Evolutionary conservation across 1,284 basidiomycete genomes (phyloP).

Genomic region (Wallemia mellicola): DNA sequence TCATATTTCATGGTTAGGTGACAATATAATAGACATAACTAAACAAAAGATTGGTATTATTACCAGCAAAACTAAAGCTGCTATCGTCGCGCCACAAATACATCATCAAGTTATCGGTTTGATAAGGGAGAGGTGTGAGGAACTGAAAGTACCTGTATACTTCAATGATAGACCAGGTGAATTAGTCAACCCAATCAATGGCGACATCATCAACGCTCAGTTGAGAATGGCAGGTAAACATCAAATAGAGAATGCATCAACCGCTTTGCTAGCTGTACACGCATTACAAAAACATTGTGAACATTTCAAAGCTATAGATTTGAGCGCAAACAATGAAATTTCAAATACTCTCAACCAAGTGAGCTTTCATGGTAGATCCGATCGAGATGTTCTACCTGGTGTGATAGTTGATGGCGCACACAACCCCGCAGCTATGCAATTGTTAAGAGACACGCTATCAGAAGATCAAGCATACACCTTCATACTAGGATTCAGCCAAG

Average conservation of each 20-base stretch:
- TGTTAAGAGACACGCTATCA: constrained; percentile 27
- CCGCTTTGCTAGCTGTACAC: constrained; percentile 24
- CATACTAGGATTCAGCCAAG: constrained; percentile 8
- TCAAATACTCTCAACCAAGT: constrained; percentile 12
- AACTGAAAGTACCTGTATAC: not conserved
- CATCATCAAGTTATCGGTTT: constrained; percentile 22
- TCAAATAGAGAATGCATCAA: constrained; percentile 48
- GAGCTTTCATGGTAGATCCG: constrained; percentile 19
- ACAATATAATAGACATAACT: constrained; percentile 42
- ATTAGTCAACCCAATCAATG: not conserved
- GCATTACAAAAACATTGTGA: constrained; percentile 32
- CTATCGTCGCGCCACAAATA: constrained; percentile 41
- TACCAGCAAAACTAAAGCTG: constrained; percentile 27
- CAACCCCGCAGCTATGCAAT: constrained; percentile 49
- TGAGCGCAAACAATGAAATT: constrained; percentile 6
- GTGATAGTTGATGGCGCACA: constrained; percentile 82
- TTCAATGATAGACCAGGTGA: not conserved
- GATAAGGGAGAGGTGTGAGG: constrained; percentile 7
- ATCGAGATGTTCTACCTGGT: constrained; percentile 25
- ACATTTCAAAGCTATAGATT: not conserved
- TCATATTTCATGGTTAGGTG: constrained; percentile 66
- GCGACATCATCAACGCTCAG: constrained; percentile 3
- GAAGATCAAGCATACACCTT: constrained; percentile 8
- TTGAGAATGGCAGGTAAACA: constrained; percentile 43
- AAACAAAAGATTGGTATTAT: constrained; percentile 61